These are phyloP conservation scores for Pleurotus eryngii DNA, from an alignment of 768 basidiomycete species.

Conservation along the genomic window DNA sequence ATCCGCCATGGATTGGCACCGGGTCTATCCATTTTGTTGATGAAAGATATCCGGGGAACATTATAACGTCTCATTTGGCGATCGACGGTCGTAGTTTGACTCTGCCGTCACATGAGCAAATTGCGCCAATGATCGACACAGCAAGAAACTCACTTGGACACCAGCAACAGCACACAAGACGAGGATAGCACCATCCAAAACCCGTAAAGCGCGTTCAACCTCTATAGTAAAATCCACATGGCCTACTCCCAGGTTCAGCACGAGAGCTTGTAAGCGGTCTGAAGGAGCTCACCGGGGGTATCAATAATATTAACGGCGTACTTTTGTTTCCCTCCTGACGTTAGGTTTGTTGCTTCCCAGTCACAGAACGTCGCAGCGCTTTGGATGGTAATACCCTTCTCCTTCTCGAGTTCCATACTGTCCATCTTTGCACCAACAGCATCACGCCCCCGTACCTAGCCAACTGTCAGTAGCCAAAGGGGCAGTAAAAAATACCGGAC, in stretches of 20 bases:
- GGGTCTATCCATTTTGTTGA: conserved; percentile 99
- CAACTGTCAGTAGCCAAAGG: conserved; percentile 6
- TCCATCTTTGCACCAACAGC: conserved; percentile 99
- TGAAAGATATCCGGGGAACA: conserved; percentile 92
- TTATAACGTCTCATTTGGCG: conserved; percentile 97
- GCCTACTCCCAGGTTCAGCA: conserved; percentile 41
- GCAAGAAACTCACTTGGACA: conserved; percentile 63
- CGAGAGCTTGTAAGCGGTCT: not conserved
- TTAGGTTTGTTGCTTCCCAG: conserved; percentile 74
- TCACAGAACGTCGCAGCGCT: conserved; percentile 98
- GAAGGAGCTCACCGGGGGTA: conserved; percentile 69
- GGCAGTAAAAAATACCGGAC: conserved; percentile 20
- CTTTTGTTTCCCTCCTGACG: conserved; percentile 63
- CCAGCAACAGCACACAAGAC: conserved; percentile 97
- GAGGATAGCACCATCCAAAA: conserved; percentile 93
- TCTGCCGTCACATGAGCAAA: conserved; percentile 38
- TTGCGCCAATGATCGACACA: not conserved
- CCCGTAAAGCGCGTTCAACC: conserved; percentile 94
- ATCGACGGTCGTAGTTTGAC: conserved; percentile 98
- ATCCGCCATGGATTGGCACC: conserved; percentile 98
- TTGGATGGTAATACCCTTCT: conserved; percentile 99
- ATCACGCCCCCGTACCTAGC: conserved; percentile 87
- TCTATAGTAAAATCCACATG: conserved; percentile 99
- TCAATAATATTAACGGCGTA: conserved; percentile 98
- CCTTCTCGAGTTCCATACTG: conserved; percentile 97